Conservation (phyloP, 2,329 filamentous ascomycete genomes). For the Tolypocladium capitatum region DNA sequence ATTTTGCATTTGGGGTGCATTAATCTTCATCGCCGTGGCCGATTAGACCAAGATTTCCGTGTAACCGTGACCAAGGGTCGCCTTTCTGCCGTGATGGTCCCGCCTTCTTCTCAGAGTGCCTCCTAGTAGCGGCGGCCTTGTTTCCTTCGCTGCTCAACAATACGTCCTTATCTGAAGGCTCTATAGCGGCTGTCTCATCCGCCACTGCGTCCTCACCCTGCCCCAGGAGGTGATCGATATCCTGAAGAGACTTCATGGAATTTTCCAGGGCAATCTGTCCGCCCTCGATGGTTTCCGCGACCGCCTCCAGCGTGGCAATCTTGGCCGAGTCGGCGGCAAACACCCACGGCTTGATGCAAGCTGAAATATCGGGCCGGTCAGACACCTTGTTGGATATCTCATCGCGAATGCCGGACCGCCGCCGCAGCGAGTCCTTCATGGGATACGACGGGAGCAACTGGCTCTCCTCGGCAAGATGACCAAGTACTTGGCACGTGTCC, state of each 20-base stretch:
- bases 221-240: slow-evolving; percentile 36
- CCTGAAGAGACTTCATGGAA: slow-evolving; percentile 34
- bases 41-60: slow-evolving; percentile 42
- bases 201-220: slow-evolving; percentile 11
- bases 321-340: slow-evolving; percentile 47
- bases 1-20: not conserved
- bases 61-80: slow-evolving; percentile 37
- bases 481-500: slow-evolving; percentile 35
- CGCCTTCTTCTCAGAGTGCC: slow-evolving; percentile 9
- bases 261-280: slow-evolving; percentile 43
- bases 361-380: slow-evolving; percentile 25
- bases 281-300: slow-evolving; percentile 46
- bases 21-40: slow-evolving; percentile 18
- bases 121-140: slow-evolving; percentile 4
- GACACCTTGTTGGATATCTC: slow-evolving; percentile 22
- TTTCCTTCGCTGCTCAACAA: slow-evolving; percentile 21
- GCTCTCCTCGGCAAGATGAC: slow-evolving; percentile 47
- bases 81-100: slow-evolving; percentile 1
- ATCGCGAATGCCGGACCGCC: slow-evolving; percentile 30
- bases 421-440: slow-evolving; percentile 20
- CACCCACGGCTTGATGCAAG: slow-evolving; percentile 42
- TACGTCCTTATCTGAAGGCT: slow-evolving; percentile 13
- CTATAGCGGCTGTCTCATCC: slow-evolving; percentile 8
- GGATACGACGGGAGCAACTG: slow-evolving; percentile 43
- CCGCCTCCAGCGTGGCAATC: slow-evolving; percentile 41